Conservation (phyloP, 371 early-diverging fungal species). For the Lichtheimia hyalospora region DNA sequence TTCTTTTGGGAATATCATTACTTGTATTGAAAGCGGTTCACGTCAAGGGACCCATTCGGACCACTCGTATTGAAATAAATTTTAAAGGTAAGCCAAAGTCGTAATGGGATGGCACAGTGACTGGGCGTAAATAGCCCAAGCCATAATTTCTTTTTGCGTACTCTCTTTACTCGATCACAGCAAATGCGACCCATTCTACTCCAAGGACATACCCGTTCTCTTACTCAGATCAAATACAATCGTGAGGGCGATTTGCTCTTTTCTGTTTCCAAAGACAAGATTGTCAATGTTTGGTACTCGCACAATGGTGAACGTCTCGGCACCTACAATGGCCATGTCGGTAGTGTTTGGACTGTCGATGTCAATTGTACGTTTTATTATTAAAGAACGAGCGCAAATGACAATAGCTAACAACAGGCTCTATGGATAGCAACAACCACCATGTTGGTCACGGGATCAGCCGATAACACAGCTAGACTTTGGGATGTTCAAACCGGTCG, state of each 20-base stretch:
- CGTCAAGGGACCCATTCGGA: too few species aligned
- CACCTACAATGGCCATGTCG: slow-evolving; percentile 93
- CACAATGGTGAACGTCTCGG: slow-evolving; percentile 98
- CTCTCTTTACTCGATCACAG: background rate
- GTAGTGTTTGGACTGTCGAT: slow-evolving; percentile 95
- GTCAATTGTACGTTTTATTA: slow-evolving; percentile 64
- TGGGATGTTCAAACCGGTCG: slow-evolving; percentile 97
- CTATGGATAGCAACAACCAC: slow-evolving; percentile 57
- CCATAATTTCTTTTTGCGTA: too few species aligned
- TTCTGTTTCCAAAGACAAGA: slow-evolving; percentile 94
- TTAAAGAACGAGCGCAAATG: background rate
- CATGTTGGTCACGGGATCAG: slow-evolving; percentile 90
- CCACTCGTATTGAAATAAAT: too few species aligned
- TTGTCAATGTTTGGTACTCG: slow-evolving; percentile 93
- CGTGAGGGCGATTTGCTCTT: slow-evolving; percentile 98
- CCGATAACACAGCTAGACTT: slow-evolving; percentile 91
- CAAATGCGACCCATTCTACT: slow-evolving; percentile 89
- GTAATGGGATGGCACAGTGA: too few species aligned
- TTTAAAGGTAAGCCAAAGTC: too few species aligned
- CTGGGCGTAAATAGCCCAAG: too few species aligned
- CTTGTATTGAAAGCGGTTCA: too few species aligned
- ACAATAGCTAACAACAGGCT: background rate
- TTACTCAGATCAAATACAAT: slow-evolving; percentile 99
- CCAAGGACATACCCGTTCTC: slow-evolving; percentile 96
- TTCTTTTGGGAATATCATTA: too few species aligned